A percentile compares a stretch with the other conserved stretches of the same genome.
Conservation (phyloP, 495 filamentous ascomycete genomes). For the Melanomma pulvis-pyrius region DNA sequence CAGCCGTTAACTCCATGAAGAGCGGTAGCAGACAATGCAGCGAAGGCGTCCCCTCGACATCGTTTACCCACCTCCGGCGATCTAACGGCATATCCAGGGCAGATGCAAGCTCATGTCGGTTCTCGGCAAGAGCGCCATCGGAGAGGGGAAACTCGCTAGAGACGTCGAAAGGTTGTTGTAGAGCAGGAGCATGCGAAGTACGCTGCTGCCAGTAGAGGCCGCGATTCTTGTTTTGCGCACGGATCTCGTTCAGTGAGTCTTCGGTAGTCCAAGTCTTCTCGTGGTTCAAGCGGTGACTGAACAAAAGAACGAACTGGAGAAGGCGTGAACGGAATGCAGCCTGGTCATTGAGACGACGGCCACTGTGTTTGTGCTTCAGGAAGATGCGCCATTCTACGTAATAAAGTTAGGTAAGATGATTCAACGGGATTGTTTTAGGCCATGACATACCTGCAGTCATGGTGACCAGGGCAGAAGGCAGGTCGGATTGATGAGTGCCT, state of each 20-base stretch:
- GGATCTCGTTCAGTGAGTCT: slow-evolving; percentile 27
- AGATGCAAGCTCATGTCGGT: slow-evolving; percentile 24
- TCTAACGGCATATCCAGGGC: slow-evolving; percentile 17
- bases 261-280: slow-evolving; percentile 29
- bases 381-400: slow-evolving; percentile 29
- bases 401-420: neutral
- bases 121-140: slow-evolving; percentile 19
- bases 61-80: slow-evolving; percentile 27
- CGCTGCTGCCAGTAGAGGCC: slow-evolving; percentile 10
- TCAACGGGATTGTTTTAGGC: neutral
- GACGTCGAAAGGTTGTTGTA: slow-evolving; percentile 28
- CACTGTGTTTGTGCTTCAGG: slow-evolving; percentile 26
- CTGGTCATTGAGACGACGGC: slow-evolving; percentile 20
- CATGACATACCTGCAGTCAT: slow-evolving; percentile 28
- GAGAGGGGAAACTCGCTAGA: slow-evolving; percentile 31
- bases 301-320: slow-evolving; percentile 32
- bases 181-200: slow-evolving; percentile 22
- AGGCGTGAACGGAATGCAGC: slow-evolving; percentile 26
- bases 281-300: slow-evolving; percentile 31
- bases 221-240: slow-evolving; percentile 23
- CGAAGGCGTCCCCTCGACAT: slow-evolving; percentile 42
- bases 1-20: slow-evolving; percentile 55
- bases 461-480: slow-evolving; percentile 20
- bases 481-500: slow-evolving; percentile 25
- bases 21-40: slow-evolving; percentile 50